Evolutionary conservation across 257 asterid genomes (phyloP).

Genomic region (Salvia rosmarinus): DNA sequence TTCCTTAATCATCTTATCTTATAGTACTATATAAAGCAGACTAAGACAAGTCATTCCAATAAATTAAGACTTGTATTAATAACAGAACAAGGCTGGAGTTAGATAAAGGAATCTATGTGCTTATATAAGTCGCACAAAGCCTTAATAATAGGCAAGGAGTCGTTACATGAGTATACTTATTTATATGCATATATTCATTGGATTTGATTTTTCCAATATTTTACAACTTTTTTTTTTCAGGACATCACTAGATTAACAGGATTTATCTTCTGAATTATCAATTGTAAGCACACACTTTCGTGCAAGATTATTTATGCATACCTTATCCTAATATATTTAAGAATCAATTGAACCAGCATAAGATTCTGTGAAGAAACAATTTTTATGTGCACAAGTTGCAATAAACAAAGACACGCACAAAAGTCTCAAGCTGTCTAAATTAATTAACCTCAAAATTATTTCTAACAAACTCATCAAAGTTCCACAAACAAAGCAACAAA

Average conservation of each 20-base stretch:
- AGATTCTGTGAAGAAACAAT: slow-evolving; percentile 42
- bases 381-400: slow-evolving; percentile 43
- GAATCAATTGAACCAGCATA: slow-evolving; percentile 31
- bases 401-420: slow-evolving; percentile 30
- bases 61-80: slow-evolving; percentile 19
- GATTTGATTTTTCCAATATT: not conserved
- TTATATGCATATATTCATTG: not conserved
- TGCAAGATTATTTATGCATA: slow-evolving; percentile 20
- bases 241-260: slow-evolving; percentile 2
- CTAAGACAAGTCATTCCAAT: slow-evolving; percentile 35
- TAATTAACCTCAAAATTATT: slow-evolving; percentile 35
- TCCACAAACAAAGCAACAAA: slow-evolving; percentile 28
- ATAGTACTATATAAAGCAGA: not conserved
- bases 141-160: slow-evolving; percentile 34
- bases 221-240: not conserved
- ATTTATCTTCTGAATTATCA: not conserved
- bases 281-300: slow-evolving; percentile 28
- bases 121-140: slow-evolving; percentile 24
- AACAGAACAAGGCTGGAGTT: slow-evolving; percentile 42
- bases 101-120: slow-evolving; percentile 41
- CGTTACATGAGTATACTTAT: slow-evolving; percentile 21
- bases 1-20: not conserved
- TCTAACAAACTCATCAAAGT: slow-evolving; percentile 30
- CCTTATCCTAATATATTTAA: slow-evolving; percentile 25
- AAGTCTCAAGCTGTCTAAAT: slow-evolving; percentile 30